These are phyloP conservation scores for Monosporascus sp. DNA, from an alignment of 2,329 filamentous ascomycete species.

Conservation along the genomic window DNA sequence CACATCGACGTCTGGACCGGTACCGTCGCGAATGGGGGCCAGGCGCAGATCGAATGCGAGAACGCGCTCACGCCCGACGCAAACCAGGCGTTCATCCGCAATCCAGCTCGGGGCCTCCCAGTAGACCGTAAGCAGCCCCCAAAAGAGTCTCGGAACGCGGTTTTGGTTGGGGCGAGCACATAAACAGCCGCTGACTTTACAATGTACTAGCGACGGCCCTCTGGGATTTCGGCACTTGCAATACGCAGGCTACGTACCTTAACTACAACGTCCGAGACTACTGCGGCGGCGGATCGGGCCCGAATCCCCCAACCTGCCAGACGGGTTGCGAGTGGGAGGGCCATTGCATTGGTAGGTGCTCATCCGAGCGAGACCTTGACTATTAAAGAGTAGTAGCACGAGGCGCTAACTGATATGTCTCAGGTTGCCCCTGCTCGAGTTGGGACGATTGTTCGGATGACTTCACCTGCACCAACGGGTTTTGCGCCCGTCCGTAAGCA, in stretches of 20 bases:
- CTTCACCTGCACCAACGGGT: conserved; percentile 12
- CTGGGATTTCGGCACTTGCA: conserved; percentile 15
- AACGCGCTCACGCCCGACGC: conserved; percentile 26
- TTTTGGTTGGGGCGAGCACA: neutral
- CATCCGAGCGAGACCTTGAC: neutral
- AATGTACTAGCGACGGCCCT: conserved; percentile 15
- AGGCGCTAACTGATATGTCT: neutral
- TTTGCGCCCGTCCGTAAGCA: conserved; percentile 2
- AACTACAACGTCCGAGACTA: conserved; percentile 11
- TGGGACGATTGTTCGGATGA: conserved; percentile 15
- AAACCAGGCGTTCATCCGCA: conserved; percentile 23
- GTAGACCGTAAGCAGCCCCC: conserved; percentile 27
- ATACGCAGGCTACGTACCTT: conserved; percentile 16
- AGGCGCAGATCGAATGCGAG: conserved; percentile 31
- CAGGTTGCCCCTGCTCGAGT: conserved; percentile 13
- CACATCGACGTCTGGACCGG: conserved; percentile 37
- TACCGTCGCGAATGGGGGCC: conserved; percentile 25
- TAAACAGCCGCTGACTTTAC: too few relatives aligned
- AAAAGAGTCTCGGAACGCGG: too few relatives aligned
- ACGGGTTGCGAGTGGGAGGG: conserved; percentile 14
- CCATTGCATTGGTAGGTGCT: conserved; percentile 11
- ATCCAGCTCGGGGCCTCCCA: conserved; percentile 22
- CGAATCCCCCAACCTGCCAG: conserved; percentile 6
- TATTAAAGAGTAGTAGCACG: neutral
- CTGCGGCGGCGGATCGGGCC: conserved; percentile 4